These are phyloP conservation scores for Lolium rigidum DNA, from an alignment of 176 grass and related monocot genomes.

Conservation along the genomic window DNA sequence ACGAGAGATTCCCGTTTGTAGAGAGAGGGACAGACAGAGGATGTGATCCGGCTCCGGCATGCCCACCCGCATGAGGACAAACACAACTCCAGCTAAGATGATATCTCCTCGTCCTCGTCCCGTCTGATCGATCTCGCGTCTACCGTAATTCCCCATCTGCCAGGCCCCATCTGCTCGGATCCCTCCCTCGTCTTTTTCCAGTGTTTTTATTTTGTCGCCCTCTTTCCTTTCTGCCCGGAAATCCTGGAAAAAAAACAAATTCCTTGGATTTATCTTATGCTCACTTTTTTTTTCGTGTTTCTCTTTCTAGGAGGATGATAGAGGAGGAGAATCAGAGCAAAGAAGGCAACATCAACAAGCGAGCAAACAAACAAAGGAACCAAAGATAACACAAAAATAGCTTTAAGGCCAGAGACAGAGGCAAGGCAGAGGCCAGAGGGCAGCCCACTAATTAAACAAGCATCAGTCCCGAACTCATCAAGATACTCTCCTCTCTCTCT, in stretches of 20 bases:
- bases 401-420: constrained; percentile 6
- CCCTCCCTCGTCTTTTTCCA: constrained; percentile 2
- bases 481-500: constrained; percentile 29
- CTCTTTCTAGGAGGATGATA: neutral
- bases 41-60: neutral
- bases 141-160: neutral
- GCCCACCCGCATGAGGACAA: constrained; percentile 60
- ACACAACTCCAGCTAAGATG: constrained; percentile 61
- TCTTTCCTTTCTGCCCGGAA: neutral
- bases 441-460: constrained; percentile 43
- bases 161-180: constrained; percentile 39
- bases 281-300: neutral
- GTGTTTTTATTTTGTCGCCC: constrained; percentile 29
- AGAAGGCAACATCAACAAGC: constrained; percentile 45
- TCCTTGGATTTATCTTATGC: neutral
- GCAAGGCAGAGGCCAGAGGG: too few relatives aligned
- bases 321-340: constrained; percentile 10
- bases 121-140: neutral
- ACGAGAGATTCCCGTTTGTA: constrained; percentile 15
- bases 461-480: constrained; percentile 40
- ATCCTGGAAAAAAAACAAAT: constrained; percentile 21
- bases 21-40: neutral
- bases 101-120: neutral
- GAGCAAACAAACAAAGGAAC: constrained; percentile 58
- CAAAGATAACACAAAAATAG: constrained; percentile 72